Evolutionary conservation across 768 basidiomycete species (phyloP), one percentile per base, ranked within the genome.

Genomic region (Mycena metata): DNA sequence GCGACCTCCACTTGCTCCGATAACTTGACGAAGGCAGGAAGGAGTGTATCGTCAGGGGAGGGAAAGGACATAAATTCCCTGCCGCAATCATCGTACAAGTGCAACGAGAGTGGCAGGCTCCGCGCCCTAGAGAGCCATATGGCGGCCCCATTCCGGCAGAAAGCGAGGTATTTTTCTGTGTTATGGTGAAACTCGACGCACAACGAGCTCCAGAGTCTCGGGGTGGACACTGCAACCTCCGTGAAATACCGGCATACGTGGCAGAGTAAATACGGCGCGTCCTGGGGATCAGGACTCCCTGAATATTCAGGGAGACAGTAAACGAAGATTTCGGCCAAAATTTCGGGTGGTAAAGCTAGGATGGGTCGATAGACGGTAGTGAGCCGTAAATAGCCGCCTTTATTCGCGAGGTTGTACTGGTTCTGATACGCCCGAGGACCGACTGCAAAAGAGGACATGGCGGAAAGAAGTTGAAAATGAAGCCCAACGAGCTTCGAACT

Each of bases 191-290:
- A 21, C 51, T 11, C n/a, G 30, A 66, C 15, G 5, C 11, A 19
- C 50, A 66, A 9, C 3, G 57, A 66, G 5, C 56, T 52, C 65
- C 65, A 66, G 9, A 66, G 65, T 6, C 8, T 39, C 11, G 58
- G 65, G 16, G 64, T 66, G 10, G 50, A 15, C 16, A 60, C 1
- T n/a, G 65, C 65, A 13, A 66, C 42, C 30, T 52, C 49, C 24
- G 57, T 59, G 30, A 26, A 66, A 19, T 35, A 57, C 24, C n/a
- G 39, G 19, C 65, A 66, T 12, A 66, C 39, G 7, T 15, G 36
- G 9, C 56, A 59, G 16, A 66, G 21, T 12, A 54, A 21, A 17
- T 60, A 41, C 8, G 65, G 65, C 5, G 65, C 58, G 11, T n/a
- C n/a, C 19, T 19, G 41, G 50, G 58, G 2, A 10, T 30, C 10